A percentile compares a stretch with the other conserved stretches of the same genome.
Conservation (phyloP, 331 rosid genomes). For the Malus hybrid region DNA sequence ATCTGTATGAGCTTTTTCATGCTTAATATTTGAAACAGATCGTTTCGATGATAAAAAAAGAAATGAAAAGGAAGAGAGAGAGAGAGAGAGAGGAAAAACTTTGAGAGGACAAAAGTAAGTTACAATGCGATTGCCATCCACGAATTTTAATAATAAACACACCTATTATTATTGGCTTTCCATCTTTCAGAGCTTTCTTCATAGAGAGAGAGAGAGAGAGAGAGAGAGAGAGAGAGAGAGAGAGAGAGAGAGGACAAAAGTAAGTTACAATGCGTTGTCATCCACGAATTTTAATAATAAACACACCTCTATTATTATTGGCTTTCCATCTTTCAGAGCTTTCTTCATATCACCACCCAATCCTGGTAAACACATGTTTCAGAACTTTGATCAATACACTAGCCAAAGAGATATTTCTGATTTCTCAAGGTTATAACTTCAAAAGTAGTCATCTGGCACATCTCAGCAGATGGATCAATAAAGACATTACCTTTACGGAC, state of each 20-base stretch:
- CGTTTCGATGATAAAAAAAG: background rate
- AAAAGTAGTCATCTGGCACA: background rate
- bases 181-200: constrained; percentile 99
- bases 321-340: constrained; percentile 99
- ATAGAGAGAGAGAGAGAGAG: constrained; percentile 4
- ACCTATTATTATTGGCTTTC: constrained; percentile 95
- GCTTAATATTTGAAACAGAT: background rate
- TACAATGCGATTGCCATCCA: background rate
- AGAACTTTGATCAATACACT: background rate
- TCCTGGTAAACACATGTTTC: constrained; percentile 44
- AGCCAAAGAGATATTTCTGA: background rate
- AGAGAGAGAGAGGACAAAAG: background rate
- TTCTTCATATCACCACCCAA: constrained; percentile 96
- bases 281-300: background rate
- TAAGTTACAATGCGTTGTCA: background rate
- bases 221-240: background rate
- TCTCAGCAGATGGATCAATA: background rate
- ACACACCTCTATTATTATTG: constrained; percentile 80
- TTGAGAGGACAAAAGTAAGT: background rate
- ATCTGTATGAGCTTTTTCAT: background rate
- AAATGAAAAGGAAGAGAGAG: background rate
- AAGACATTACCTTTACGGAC: constrained; percentile 71
- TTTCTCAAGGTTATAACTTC: background rate
- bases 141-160: background rate
- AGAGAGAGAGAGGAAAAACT: too few relatives aligned